Base-by-base conservation (phyloP, 805 yeast genomes). In the Candida lessepsii region DNA sequence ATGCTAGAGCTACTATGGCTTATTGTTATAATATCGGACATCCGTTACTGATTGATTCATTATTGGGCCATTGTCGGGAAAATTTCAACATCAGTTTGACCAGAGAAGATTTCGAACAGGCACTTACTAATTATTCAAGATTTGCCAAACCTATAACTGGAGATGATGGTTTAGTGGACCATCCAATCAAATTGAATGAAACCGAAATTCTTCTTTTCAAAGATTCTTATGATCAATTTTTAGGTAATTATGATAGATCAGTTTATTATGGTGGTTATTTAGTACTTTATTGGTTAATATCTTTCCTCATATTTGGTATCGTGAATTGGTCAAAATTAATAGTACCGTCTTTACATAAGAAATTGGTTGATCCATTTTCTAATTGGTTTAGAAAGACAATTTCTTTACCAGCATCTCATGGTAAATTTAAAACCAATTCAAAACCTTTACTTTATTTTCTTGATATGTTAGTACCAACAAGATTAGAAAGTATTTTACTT, bases 231-330 rank as follows among this genome's bases (percentile, higher is more conserved):
- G 65, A 60, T 32, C 67, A 61, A 35, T 68, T 61, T 42, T 51
- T 67, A 31, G 72, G 72, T 8, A 68, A 67, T 51, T 66, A 64
- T 41, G 67, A 65, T 39, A 59, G 60, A 16, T 73, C 81, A 2
- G 64, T 75, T 20, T 65, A 58, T 43, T 58, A 71, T 51, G 83
- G 72, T 14, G 56, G 53, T 20, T 51, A 50, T 33, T 33, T 66
- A 29, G 52, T 58, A 1, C 19, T 50, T 3, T 69, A 54, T 43
- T 69, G 74, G 74, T 41, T 49, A 2, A 42, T 47, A 0, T 58
- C 63, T 2, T 55, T 62, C 23, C 19, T 41, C 0, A 10, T 56
- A 2, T 65, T 57, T 2, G 53, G 62, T 4, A 18, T 56, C 1
- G 53, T 54, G 1, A 63, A 67, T 44, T 67, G 71, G 71, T 33